A percentile compares a stretch with the other conserved stretches of the same genome.
phyloP scores from a whole-genome alignment of 176 grass and related monocot species.

The Triticum timopheevii region DNA sequence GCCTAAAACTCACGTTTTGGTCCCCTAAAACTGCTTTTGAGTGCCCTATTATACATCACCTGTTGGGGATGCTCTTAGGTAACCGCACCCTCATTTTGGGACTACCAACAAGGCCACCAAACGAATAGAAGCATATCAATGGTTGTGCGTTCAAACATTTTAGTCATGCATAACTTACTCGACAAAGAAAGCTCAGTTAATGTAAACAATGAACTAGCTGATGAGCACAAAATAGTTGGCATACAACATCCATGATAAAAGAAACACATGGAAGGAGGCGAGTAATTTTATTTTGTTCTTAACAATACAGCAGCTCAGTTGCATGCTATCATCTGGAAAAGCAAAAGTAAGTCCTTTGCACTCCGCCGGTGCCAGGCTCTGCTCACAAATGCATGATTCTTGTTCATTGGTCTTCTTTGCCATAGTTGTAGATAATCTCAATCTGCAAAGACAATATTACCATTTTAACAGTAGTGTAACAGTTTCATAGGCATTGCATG shows the following conservation, averaged over 20 bases:
- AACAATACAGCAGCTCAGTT: constrained; percentile 34
- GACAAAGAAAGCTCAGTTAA: too few relatives aligned
- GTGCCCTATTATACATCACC: too few relatives aligned
- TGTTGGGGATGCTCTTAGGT: too few relatives aligned
- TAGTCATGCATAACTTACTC: too few relatives aligned
- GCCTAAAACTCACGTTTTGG: too few relatives aligned
- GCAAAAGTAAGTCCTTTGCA: constrained; percentile 19
- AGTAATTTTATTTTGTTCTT: constrained; percentile 46
- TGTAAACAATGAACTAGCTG: constrained; percentile 6
- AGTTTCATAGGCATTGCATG: background rate
- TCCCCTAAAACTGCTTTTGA: too few relatives aligned
- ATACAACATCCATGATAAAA: constrained; percentile 26
- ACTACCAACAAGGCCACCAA: too few relatives aligned
- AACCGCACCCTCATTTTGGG: too few relatives aligned
- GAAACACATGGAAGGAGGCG: background rate
- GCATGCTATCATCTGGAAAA: constrained; percentile 28
- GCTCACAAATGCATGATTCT: constrained; percentile 13
- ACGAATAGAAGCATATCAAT: too few relatives aligned
- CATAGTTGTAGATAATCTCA: constrained; percentile 87
- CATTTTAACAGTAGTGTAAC: background rate
- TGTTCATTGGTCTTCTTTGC: constrained; percentile 65
- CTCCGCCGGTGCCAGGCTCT: constrained; percentile 27
- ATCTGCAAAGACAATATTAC: constrained; percentile 51
- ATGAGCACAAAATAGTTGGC: background rate
- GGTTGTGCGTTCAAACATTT: too few relatives aligned